Conservation (phyloP, 352 stramenopile genomes). For the Phytophthora meadii region DNA sequence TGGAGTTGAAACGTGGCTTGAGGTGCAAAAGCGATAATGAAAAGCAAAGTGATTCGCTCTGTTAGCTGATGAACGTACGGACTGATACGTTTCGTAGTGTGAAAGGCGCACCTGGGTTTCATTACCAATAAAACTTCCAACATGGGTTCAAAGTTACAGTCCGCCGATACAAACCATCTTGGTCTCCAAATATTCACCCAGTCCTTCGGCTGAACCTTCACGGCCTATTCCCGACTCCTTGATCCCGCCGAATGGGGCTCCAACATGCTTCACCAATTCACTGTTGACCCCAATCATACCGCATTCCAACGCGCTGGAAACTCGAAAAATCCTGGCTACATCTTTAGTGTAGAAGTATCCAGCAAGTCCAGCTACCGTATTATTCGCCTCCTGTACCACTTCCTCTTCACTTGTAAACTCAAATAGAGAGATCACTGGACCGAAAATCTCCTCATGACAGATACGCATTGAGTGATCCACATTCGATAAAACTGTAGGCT, state of each 20-base stretch:
- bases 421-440: slow-evolving; percentile 92
- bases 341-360: slow-evolving; percentile 95
- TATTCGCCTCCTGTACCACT: slow-evolving; percentile 94
- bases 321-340: slow-evolving; percentile 80
- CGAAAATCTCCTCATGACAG: slow-evolving; percentile 95
- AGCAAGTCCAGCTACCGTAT: slow-evolving; percentile 87
- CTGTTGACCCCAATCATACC: slow-evolving; percentile 96
- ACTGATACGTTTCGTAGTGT: slow-evolving; percentile 10
- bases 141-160: slow-evolving; percentile 30
- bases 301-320: slow-evolving; percentile 86
- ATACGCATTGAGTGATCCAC: slow-evolving; percentile 85
- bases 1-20: background rate
- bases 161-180: slow-evolving; percentile 94
- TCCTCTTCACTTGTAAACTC: slow-evolving; percentile 95
- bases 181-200: slow-evolving; percentile 96
- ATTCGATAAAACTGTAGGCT: slow-evolving; percentile 93
- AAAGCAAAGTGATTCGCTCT: background rate
- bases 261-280: slow-evolving; percentile 75
- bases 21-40: slow-evolving; percentile 12
- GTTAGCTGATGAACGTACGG: background rate
- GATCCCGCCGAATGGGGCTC: slow-evolving; percentile 88
- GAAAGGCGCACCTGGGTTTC: slow-evolving; percentile 1
- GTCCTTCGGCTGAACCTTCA: slow-evolving; percentile 86
- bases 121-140: slow-evolving; percentile 3
- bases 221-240: slow-evolving; percentile 90